phyloP scores from a whole-genome alignment of 495 filamentous ascomycete species.

The Parathielavia hyrcaniae region DNA sequence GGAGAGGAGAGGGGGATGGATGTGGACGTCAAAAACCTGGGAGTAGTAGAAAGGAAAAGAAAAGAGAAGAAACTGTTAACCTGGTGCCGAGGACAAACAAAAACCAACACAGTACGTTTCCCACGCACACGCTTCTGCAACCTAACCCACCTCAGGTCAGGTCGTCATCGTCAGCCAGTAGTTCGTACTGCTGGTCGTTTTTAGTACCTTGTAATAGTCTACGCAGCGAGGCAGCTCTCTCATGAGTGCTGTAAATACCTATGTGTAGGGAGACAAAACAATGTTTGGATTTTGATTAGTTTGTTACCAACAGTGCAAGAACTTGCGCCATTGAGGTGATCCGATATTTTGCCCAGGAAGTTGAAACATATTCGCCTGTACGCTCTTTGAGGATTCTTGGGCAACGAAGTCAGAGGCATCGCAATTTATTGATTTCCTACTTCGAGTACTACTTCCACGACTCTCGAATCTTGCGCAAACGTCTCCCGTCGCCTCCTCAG shows the following conservation, averaged over 20 bases:
- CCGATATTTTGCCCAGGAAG: too few species aligned
- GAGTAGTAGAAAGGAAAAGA: too few species aligned
- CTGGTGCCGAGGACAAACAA: neutral
- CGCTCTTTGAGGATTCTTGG: too few species aligned
- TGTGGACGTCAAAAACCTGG: neutral
- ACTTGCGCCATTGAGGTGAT: neutral
- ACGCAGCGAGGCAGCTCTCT: neutral
- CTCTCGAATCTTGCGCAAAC: neutral
- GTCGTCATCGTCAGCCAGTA: neutral
- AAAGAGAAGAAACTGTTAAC: neutral
- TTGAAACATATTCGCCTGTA: too few species aligned
- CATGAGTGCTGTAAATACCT: neutral
- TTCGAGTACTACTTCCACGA: neutral
- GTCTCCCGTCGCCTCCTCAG: neutral
- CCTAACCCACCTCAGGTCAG: conserved; percentile 1
- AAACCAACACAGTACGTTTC: neutral
- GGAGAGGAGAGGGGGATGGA: neutral
- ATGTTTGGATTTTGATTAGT: neutral
- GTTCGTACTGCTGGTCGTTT: too few species aligned
- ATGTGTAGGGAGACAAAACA: neutral
- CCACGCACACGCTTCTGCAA: neutral
- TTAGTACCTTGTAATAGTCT: neutral
- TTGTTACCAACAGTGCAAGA: too few species aligned
- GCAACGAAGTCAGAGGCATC: neutral
- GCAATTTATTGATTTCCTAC: conserved; percentile 3